Base-by-base conservation (phyloP, 2,329 filamentous ascomycete species). In the Dichotomopilus funicola region DNA sequence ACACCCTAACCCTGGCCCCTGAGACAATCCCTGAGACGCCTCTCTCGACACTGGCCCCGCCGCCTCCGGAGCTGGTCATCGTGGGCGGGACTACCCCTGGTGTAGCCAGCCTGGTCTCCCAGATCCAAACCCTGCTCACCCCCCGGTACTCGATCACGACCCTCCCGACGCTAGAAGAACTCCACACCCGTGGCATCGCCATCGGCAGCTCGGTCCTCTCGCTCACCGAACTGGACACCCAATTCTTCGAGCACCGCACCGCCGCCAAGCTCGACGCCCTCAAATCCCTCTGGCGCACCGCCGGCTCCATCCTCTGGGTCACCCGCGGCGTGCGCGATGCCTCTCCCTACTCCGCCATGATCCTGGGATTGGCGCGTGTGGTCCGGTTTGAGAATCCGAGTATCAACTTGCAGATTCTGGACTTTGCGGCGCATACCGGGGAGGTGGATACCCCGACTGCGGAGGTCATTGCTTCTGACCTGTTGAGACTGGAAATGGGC, bases 31-130 rank as follows among this genome's bases (percentile, higher is more conserved):
- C 12, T 5, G 4, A 44, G 7, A 27, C 19, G 19, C 19, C 19
- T 27, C 19, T 27, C 19, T 27, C 19, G 38, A n/a, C 11, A 6
- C 4, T n/a, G 41, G 13, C 3, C 1, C 41, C 11, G 9, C 8
- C 37, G 42, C 37, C 8, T 38, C 37, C 37, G 27, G 41, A 59
- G 13, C 51, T 65, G 5, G 57, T 63, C 11, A 19, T 67, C 13
- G 49, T 65, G 10, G 65, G 65, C 5, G 61, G 63, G 27, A 51
- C 38, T 37, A 43, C 38, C 1, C 31, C 46, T 1, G 2, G 34
- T 4, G 35, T 38, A 6, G 8, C 36, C 13, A 6, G n/a, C 10
- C 35, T 40, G 13, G 36, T n/a, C 13, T 13, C 27, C 5, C 10
- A 40, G 36, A 12, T 9, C 31, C 27, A 4, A n/a, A 10, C 13